These are phyloP conservation scores for Trichoderma sp. DNA, from an alignment of 2,329 filamentous ascomycete genomes.

Conservation along the genomic window DNA sequence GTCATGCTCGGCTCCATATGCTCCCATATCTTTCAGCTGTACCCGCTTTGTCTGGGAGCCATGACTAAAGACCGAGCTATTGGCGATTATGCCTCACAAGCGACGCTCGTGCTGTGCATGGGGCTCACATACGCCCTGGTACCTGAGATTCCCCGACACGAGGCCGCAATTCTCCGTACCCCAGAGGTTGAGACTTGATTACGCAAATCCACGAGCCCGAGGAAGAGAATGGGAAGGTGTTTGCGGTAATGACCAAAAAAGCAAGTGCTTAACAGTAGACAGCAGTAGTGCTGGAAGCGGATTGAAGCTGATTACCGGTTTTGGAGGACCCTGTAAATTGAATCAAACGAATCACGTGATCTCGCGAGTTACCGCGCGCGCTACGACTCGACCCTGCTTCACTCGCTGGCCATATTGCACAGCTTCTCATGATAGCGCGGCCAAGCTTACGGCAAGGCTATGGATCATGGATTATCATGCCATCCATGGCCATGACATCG, in stretches of 20 bases:
- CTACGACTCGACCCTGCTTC: not conserved
- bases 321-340: not conserved
- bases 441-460: conserved; percentile 1
- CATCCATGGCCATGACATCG: conserved; percentile 57
- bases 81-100: not conserved
- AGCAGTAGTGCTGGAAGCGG: not conserved
- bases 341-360: conserved; percentile 18
- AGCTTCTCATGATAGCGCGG: not conserved
- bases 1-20: conserved; percentile 10
- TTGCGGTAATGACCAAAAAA: rapidly evolving
- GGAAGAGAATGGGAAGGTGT: not conserved
- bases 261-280: not conserved
- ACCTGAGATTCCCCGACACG: conserved; percentile 6
- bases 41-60: conserved; percentile 7
- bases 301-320: not conserved
- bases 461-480: conserved; percentile 55
- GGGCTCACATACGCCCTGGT: conserved; percentile 3
- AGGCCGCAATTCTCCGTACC: conserved; percentile 13
- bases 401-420: conserved; percentile 23
- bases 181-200: not conserved
- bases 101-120: not conserved
- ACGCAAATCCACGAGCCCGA: not conserved
- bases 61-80: conserved; percentile 15
- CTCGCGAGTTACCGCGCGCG: conserved; percentile 13
- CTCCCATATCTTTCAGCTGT: not conserved